Conservation (phyloP, 768 basidiomycete genomes). For the Vishniacozyma victoriae region DNA sequence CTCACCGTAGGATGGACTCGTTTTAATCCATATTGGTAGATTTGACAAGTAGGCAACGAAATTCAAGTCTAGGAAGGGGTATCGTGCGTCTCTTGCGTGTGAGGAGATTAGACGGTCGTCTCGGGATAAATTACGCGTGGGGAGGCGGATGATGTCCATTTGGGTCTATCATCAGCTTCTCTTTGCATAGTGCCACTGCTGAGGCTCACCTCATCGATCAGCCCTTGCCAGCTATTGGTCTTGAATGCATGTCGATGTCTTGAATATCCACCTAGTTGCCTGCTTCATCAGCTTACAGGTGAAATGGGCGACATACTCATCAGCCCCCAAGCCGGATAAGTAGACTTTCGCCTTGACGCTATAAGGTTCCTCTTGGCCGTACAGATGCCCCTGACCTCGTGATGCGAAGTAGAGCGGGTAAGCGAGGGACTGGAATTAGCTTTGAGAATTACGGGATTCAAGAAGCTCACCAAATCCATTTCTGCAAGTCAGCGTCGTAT, state of each 20-base stretch:
- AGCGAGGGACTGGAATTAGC: slow-evolving; percentile 66
- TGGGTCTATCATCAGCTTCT: slow-evolving; percentile 59
- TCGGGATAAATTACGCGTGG: slow-evolving; percentile 80
- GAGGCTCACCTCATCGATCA: slow-evolving; percentile 68
- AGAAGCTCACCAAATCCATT: slow-evolving; percentile 65
- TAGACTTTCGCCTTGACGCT: slow-evolving; percentile 71
- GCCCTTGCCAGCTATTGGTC: slow-evolving; percentile 63
- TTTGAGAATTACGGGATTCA: background rate
- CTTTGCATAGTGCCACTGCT: background rate
- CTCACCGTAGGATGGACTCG: slow-evolving; percentile 66
- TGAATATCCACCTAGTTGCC: slow-evolving; percentile 82
- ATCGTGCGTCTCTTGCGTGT: slow-evolving; percentile 84
- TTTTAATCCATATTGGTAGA: slow-evolving; percentile 74
- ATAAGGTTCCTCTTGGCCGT: slow-evolving; percentile 54
- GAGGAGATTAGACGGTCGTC: slow-evolving; percentile 91
- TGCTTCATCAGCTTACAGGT: slow-evolving; percentile 3
- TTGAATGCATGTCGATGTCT: slow-evolving; percentile 74
- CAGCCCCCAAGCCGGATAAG: slow-evolving; percentile 86
- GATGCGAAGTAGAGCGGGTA: slow-evolving; percentile 91
- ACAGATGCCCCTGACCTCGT: slow-evolving; percentile 61
- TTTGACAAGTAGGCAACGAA: slow-evolving; percentile 70
- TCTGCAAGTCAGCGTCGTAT: slow-evolving; percentile 13
- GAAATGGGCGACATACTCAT: slow-evolving; percentile 54
- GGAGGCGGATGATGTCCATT: slow-evolving; percentile 78
- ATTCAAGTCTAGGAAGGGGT: slow-evolving; percentile 78